Conservation (phyloP, 2,329 filamentous ascomycete genomes). For the Talaromyces sp. region DNA sequence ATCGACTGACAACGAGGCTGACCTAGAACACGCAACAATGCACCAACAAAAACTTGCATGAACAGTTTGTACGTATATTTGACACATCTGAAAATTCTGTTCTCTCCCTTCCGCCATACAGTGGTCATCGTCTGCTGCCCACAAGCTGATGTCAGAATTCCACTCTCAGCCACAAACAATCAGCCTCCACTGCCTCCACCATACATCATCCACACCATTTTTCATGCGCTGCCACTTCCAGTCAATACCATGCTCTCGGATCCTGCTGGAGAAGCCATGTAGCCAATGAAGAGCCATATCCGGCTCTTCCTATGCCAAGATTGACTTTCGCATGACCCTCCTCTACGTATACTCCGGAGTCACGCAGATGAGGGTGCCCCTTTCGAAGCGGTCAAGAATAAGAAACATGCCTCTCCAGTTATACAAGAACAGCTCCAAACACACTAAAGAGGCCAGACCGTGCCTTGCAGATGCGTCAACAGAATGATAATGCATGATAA, state of each 20-base stretch:
- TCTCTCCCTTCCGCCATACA: not conserved
- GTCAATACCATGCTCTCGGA: not conserved
- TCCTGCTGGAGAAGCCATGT: not conserved
- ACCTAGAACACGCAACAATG: not conserved
- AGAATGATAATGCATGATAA: not conserved
- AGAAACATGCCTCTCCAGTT: not conserved
- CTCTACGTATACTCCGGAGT: not conserved
- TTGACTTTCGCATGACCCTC: not conserved
- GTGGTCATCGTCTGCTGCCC: not conserved
- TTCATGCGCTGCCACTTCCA: not conserved
- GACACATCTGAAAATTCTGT: not conserved
- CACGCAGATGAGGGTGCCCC: not conserved
- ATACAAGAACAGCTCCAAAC: not conserved
- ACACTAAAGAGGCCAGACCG: not conserved
- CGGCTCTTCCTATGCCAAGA: not conserved
- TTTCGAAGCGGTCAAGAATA: not conserved
- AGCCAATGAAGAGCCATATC: not conserved
- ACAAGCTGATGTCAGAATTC: not conserved
- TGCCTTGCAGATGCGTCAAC: constrained; percentile 5
- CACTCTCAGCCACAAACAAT: constrained; percentile 2
- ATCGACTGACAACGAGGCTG: no score
- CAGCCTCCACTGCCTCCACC: not conserved
- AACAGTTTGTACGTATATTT: not conserved
- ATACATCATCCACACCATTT: not conserved
- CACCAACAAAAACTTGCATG: not conserved